Base-by-base conservation (phyloP, 1,284 basidiomycete species). In the Sanghuangporus baumii region DNA sequence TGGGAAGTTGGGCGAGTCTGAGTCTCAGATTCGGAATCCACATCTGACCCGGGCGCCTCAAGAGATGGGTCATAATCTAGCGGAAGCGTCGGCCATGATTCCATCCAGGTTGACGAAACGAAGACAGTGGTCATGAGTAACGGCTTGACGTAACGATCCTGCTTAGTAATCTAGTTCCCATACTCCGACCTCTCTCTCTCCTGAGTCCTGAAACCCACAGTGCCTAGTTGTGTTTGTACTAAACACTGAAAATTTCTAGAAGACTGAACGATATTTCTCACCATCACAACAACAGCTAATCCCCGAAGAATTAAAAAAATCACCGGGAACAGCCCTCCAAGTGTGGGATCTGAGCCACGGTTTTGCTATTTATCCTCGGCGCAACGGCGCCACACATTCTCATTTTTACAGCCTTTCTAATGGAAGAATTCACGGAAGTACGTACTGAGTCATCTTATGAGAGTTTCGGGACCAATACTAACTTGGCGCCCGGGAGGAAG, bases 361-460 rank as follows among this genome's bases (percentile, higher is more conserved):
- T 31, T 31, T 31, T 31, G 26, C 2, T 5, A 31, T n/a, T 16
- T 41, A 41, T 41, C 16, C 41, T 43, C 41, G 11, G 41, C 41
- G 12, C n/a, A n/a, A 43, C 12, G 41, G 11, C 41, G 6, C 3
- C 12, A 14, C 3, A 43, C 26, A 31, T 31, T 31, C 26, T 31
- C 26, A 26, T 51, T 12, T n/a, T 18, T 18, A 12, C 34, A 55
- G 20, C 18, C 36, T 41, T 34, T 11, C 41, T 9, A 38, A 80
- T 84, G 83, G 81, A 86, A 69, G 71, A 79, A 64, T 81, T 88
- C 69, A 81, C 81, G 68, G 83, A 87, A 79, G 86, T 84, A 70
- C 50, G 61, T 60, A 16, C 14, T 12, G 37, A 38, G 47, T 51
- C 40, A 57, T 66, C 58, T 67, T 57, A 16, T 57, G 50, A 37